phyloP scores from a whole-genome alignment of 495 filamentous ascomycete genomes.

The Penicillium bovifimosum region DNA sequence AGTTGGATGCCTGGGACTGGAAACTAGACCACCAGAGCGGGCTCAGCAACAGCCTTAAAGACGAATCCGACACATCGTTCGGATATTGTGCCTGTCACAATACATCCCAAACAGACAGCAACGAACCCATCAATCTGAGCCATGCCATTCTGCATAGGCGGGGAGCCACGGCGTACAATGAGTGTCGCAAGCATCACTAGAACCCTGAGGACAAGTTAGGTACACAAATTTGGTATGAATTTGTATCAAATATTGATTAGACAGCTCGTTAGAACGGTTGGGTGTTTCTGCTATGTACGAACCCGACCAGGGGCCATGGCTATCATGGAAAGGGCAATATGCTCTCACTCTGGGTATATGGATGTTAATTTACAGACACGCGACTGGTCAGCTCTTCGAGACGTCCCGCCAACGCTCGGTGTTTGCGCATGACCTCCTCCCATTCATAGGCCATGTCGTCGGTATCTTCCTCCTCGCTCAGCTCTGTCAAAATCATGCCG shows the following conservation, averaged over 20 bases:
- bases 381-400: slow-evolving; percentile 69
- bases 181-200: background rate
- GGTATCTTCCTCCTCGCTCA: slow-evolving; percentile 51
- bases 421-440: slow-evolving; percentile 88
- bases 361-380: slow-evolving; percentile 17
- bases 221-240: background rate
- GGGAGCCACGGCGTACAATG: too few species aligned
- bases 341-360: slow-evolving; percentile 1
- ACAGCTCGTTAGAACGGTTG: background rate
- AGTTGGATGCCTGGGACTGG: too few species aligned
- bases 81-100: too few species aligned
- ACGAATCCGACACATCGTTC: too few species aligned
- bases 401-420: slow-evolving; percentile 77
- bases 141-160: too few species aligned
- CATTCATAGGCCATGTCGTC: slow-evolving; percentile 58
- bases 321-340: background rate
- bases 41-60: too few species aligned
- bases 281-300: background rate
- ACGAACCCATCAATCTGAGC: too few species aligned
- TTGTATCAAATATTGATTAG: background rate
- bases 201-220: background rate
- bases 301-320: background rate
- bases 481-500: slow-evolving; percentile 72
- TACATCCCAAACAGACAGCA: too few species aligned
- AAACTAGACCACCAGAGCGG: too few species aligned